A percentile compares a stretch with the other conserved stretches of the same genome.
phyloP scores from a whole-genome alignment of 2,329 filamentous ascomycete species.

The Achaetomium macrosporum region DNA sequence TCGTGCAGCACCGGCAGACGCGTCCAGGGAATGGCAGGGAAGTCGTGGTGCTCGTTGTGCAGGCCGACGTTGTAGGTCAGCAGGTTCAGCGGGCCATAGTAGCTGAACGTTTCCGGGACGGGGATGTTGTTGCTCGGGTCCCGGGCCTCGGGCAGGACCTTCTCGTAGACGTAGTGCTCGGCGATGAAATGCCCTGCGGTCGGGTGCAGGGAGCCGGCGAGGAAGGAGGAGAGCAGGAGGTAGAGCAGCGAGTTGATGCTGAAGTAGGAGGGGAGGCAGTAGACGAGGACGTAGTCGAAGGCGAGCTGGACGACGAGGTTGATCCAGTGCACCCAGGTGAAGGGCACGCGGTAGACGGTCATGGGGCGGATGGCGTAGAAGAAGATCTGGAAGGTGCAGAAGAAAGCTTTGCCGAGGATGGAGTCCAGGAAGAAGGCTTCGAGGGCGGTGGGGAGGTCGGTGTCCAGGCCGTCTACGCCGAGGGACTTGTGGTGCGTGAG shows the following conservation, averaged over 20 bases:
- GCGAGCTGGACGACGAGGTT: conserved; percentile 72
- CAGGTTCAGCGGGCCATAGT: conserved; percentile 89
- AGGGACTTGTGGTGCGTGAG: conserved; percentile 98
- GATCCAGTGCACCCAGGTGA: conserved; percentile 76
- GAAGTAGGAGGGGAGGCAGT: conserved; percentile 35
- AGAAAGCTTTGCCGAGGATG: conserved; percentile 93
- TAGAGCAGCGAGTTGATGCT: conserved; percentile 68
- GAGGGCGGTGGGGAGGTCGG: conserved; percentile 84
- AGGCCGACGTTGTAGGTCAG: conserved; percentile 95
- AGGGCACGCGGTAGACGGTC: conserved; percentile 82
- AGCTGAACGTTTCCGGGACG: conserved; percentile 91
- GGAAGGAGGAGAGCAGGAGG: conserved; percentile 81
- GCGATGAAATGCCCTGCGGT: conserved; percentile 97
- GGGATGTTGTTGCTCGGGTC: conserved; percentile 56
- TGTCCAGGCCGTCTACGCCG: conserved; percentile 91
- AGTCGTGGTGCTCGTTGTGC: conserved; percentile 99
- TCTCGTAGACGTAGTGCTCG: conserved; percentile 84
- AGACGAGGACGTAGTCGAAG: conserved; percentile 69
- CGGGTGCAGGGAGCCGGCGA: conserved; percentile 89
- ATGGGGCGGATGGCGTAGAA: conserved; percentile 97
- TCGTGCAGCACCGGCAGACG: conserved; percentile 68
- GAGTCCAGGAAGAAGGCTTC: conserved; percentile 94
- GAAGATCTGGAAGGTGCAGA: conserved; percentile 98
- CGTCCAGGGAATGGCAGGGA: conserved; percentile 95
- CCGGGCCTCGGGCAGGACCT: conserved; percentile 47